Evolutionary conservation across 345 rosid species (phyloP), one percentile per base, ranked within the genome.

Genomic region (Camelina sativa): DNA sequence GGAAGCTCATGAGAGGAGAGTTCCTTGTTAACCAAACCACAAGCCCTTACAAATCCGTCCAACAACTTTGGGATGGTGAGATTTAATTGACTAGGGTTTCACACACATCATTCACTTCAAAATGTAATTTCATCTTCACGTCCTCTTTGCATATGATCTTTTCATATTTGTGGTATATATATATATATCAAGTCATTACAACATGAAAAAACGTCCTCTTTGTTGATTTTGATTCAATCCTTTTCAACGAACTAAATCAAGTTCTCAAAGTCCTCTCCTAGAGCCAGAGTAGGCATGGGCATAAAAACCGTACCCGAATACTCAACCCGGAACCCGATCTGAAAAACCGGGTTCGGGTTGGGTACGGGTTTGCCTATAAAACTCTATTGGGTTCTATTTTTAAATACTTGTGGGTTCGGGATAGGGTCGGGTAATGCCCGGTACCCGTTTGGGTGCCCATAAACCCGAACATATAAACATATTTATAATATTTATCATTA

Each of bases 1-100:
- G 75, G 84, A 93, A 89, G 84, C 79, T 91, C 65, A 75, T 89
- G 89, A 91, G 98, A 85, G 98, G 90, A 32, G 96, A 91, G 15
- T 84, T 82, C 63, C 83, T 80, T 58, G 88, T 87, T 59, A 91
- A 91, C 64, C 47, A 83, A 47, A 88, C 92, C 7, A 93, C 86
- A 4, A 91, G 98, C 70, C 94, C 96, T 8, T 93, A 88, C 83
- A 82, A 76, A 82, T 84, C 90, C 13, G 34, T 93, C 46, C 53
- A 84, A 66, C 84, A 91, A 15, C 87, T 89, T 28, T 93, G 97
- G 97, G 98, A 93, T 46, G 66, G 77, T 61, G 98, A 91, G 59
- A 90, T 92, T 48, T 92, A 83, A 86, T 4, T 55, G 17, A 40
- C 22, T 65, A 69, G 75, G 46, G n/a, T 46, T 62, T 47, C 60